Evolutionary conservation across 805 yeast species (phyloP).

Genomic region (Wickerhamiella qilinensis): DNA sequence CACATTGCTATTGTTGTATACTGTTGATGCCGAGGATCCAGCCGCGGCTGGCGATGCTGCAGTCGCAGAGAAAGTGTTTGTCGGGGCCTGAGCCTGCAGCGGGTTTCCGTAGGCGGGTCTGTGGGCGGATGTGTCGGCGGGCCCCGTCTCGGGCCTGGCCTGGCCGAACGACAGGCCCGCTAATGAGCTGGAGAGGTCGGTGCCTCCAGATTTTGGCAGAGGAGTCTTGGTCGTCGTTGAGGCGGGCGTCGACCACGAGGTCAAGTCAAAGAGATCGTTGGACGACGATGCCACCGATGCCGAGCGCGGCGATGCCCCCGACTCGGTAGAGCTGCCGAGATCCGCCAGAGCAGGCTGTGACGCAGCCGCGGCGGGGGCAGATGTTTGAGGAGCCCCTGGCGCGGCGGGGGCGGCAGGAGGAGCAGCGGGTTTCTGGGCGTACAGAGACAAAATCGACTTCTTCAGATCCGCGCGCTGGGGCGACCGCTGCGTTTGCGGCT

Average conservation of each 20-base stretch:
- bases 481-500: not conserved
- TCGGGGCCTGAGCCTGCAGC: not conserved
- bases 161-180: not conserved
- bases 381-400: not conserved
- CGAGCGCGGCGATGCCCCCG: not conserved
- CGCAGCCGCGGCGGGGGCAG: not conserved
- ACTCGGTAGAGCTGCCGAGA: too few relatives aligned
- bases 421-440: conserved; percentile 44
- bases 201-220: conserved; percentile 1
- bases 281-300: not conserved
- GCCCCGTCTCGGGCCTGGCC: not conserved
- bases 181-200: not conserved
- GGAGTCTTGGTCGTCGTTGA: conserved; percentile 1
- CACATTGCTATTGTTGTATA: too few relatives aligned
- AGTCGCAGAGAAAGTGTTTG: not conserved
- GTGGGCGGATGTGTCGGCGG: not conserved
- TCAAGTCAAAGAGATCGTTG: not conserved
- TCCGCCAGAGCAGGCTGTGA: too few relatives aligned
- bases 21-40: not conserved
- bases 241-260: not conserved
- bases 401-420: conserved; percentile 5
- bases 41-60: not conserved
- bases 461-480: conserved; percentile 64
- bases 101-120: not conserved
- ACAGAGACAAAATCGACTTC: conserved; percentile 77